A percentile compares a stretch with the other conserved stretches of the same genome.
Evolutionary conservation across 2,329 filamentous ascomycete species (phyloP).

Genomic region (Talaromyces sp.): DNA sequence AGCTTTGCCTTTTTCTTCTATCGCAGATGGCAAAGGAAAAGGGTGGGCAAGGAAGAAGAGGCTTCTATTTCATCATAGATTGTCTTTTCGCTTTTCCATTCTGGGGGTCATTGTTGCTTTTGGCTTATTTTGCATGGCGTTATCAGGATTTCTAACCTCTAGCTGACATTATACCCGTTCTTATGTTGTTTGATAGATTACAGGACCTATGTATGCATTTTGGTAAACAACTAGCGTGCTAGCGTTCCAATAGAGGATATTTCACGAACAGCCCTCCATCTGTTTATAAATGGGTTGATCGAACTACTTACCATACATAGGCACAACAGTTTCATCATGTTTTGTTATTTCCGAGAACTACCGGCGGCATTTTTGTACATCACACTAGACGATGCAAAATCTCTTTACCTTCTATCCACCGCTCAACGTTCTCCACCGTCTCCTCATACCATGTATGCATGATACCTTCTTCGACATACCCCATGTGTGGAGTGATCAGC

Average conservation of each 20-base stretch:
- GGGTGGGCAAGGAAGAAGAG: background rate
- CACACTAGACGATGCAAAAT: slow-evolving; percentile 14
- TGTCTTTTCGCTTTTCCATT: background rate
- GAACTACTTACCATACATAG: background rate
- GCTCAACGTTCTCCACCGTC: slow-evolving; percentile 56
- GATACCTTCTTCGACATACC: slow-evolving; percentile 59
- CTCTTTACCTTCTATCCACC: slow-evolving; percentile 52
- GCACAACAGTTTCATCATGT: background rate
- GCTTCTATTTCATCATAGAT: background rate
- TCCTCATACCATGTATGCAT: slow-evolving; percentile 58
- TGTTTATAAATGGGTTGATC: background rate
- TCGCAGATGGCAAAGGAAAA: background rate
- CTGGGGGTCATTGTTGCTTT: background rate
- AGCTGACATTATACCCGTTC: background rate
- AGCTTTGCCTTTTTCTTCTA: background rate
- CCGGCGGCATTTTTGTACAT: background rate
- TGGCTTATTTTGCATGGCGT: background rate
- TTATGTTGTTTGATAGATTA: background rate
- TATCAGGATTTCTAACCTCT: background rate
- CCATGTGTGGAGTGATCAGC: slow-evolving; percentile 65
- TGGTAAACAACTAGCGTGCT: background rate
- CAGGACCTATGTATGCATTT: background rate
- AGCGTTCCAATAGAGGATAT: background rate
- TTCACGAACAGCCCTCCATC: background rate
- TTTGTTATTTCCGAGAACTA: too few species aligned